These are phyloP conservation scores for Pichia sp. DNA, from an alignment of 1,139 yeast genomes.

Conservation along the genomic window DNA sequence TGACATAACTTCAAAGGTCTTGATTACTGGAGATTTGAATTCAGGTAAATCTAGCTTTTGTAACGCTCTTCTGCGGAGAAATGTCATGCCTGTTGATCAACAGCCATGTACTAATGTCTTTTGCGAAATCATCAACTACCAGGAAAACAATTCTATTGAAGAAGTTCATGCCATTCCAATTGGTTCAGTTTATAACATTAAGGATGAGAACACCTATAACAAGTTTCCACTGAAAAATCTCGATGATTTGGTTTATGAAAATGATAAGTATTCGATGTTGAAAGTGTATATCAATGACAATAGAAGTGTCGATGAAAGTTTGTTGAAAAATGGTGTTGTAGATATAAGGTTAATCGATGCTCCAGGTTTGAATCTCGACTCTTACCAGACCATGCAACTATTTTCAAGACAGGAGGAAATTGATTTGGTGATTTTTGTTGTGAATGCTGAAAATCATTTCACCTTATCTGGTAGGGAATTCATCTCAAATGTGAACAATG, in stretches of 20 bases:
- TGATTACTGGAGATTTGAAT: conserved; percentile 94
- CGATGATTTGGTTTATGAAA: conserved; percentile 67
- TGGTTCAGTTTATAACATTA: conserved; percentile 53
- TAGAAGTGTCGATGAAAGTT: conserved; percentile 64
- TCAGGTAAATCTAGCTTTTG: conserved; percentile 97
- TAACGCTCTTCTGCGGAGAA: conserved; percentile 77
- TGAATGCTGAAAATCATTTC: conserved; percentile 92
- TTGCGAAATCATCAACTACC: conserved; percentile 87
- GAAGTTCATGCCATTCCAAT: conserved; percentile 92
- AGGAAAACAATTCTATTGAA: conserved; percentile 69
- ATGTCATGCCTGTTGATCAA: conserved; percentile 88
- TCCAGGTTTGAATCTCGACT: conserved; percentile 93
- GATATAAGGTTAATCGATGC: conserved; percentile 94
- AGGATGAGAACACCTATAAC: conserved; percentile 64
- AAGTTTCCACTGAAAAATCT: conserved; percentile 52
- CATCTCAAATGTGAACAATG: conserved; percentile 85
- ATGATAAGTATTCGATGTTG: conserved; percentile 67
- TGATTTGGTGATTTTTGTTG: conserved; percentile 93
- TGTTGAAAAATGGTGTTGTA: conserved; percentile 84
- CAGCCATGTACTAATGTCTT: conserved; percentile 97
- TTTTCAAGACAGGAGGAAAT: conserved; percentile 97
- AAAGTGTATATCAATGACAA: conserved; percentile 79
- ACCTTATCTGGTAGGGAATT: conserved; percentile 94
- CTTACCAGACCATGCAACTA: conserved; percentile 90
- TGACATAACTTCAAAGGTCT: conserved; percentile 88